These are phyloP conservation scores for Tetrahymena borealis DNA, from an alignment of 73 alveolate species.

Conservation along the genomic window DNA sequence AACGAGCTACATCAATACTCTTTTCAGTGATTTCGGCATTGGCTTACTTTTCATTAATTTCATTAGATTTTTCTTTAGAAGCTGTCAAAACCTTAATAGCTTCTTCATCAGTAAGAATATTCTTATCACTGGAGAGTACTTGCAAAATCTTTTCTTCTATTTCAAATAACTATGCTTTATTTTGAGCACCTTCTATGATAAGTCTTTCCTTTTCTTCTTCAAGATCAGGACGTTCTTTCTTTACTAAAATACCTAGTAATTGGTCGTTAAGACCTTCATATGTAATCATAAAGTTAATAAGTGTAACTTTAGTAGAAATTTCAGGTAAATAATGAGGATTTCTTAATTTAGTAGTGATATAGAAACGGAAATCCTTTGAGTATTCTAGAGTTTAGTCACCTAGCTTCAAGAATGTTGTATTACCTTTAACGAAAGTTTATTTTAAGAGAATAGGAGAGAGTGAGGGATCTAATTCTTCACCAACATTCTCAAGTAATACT, in stretches of 20 bases:
- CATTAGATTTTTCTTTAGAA: slow-evolving; percentile 71
- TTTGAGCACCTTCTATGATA: slow-evolving; percentile 87
- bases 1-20: slow-evolving; percentile 80
- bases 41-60: slow-evolving; percentile 75
- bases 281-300: slow-evolving; percentile 80
- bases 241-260: slow-evolving; percentile 88
- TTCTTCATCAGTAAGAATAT: slow-evolving; percentile 88
- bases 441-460: slow-evolving; percentile 90
- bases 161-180: slow-evolving; percentile 79
- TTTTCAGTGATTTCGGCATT: slow-evolving; percentile 79
- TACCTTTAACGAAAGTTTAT: slow-evolving; percentile 91
- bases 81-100: slow-evolving; percentile 84
- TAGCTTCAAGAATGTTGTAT: slow-evolving; percentile 64
- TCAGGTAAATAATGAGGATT: slow-evolving; percentile 91
- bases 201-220: slow-evolving; percentile 93
- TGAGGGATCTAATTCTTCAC: slow-evolving; percentile 81
- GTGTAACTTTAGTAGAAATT: slow-evolving; percentile 72
- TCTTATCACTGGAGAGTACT: slow-evolving; percentile 42
- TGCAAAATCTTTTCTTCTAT: slow-evolving; percentile 76
- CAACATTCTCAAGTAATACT: slow-evolving; percentile 80
- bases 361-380: slow-evolving; percentile 82
- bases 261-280: slow-evolving; percentile 82
- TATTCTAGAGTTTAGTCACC: slow-evolving; percentile 90
- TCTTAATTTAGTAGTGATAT: slow-evolving; percentile 78
- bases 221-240: slow-evolving; percentile 96